These are phyloP conservation scores for Trichoderma koningii DNA, from an alignment of 2,329 filamentous ascomycete genomes.

Conservation along the genomic window DNA sequence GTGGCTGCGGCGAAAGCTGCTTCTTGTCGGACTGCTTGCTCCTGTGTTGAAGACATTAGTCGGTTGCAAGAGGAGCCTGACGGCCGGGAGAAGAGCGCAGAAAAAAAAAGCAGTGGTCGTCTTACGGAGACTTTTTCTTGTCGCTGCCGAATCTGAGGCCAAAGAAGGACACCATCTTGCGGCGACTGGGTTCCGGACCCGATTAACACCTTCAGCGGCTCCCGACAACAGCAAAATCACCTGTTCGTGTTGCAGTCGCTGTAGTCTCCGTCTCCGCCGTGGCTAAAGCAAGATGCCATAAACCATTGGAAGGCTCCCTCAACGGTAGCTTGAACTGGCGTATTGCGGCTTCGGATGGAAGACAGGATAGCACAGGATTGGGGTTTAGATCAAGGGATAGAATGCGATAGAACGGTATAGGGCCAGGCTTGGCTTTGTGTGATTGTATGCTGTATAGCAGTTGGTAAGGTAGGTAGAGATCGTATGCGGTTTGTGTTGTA, in stretches of 20 bases:
- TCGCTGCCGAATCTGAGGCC: constrained; percentile 58
- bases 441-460: not conserved
- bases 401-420: not conserved
- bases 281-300: constrained; percentile 22
- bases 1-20: constrained; percentile 24
- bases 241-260: constrained; percentile 11
- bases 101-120: not conserved
- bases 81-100: not conserved
- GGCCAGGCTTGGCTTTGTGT: not conserved
- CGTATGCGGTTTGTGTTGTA: not conserved
- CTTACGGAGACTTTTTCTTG: constrained; percentile 58
- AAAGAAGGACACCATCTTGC: constrained; percentile 60
- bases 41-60: constrained; percentile 21
- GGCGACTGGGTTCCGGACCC: not conserved
- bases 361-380: not conserved
- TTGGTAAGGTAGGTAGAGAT: not conserved
- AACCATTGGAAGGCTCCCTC: constrained; percentile 8
- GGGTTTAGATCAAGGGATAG: not conserved
- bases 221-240: not conserved
- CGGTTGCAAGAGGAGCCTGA: not conserved
- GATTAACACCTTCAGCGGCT: not conserved
- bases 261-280: constrained; percentile 14
- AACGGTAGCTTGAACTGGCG: not conserved
- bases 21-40: constrained; percentile 33
- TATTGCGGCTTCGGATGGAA: not conserved